These are phyloP conservation scores for Penicillium dipodomyicola DNA, from an alignment of 495 filamentous ascomycete species.

Conservation along the genomic window DNA sequence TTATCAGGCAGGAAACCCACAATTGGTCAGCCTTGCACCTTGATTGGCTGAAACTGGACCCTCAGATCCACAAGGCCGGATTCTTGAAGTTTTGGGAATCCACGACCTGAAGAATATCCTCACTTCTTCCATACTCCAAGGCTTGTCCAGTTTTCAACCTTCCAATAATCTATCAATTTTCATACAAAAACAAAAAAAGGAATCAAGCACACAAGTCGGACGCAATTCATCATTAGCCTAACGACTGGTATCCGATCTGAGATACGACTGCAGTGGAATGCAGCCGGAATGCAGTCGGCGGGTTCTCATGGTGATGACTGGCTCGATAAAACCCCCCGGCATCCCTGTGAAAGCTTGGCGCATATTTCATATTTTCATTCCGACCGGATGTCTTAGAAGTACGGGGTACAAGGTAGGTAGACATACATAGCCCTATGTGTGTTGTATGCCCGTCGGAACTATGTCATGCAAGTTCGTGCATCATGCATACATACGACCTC, in stretches of 20 bases:
- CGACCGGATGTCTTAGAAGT: background rate
- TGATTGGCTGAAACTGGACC: background rate
- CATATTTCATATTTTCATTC: slow-evolving; percentile 10
- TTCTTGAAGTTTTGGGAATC: slow-evolving; percentile 12
- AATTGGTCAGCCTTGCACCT: background rate
- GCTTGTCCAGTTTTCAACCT: background rate
- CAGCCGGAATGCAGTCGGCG: slow-evolving; percentile 27
- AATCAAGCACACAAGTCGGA: background rate
- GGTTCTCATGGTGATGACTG: slow-evolving; percentile 29
- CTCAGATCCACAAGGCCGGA: slow-evolving; percentile 11
- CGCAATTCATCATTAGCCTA: background rate
- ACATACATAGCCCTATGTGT: slow-evolving; percentile 3
- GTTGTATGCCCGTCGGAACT: slow-evolving; percentile 7
- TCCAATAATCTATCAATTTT: background rate
- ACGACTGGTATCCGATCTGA: slow-evolving; percentile 1
- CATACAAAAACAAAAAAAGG: no score
- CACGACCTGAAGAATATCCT: background rate
- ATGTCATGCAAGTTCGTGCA: background rate
- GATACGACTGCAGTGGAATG: slow-evolving; percentile 23
- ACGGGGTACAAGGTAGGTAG: background rate
- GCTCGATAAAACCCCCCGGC: slow-evolving; percentile 14
- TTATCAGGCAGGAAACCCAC: background rate
- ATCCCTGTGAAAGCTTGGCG: slow-evolving; percentile 10
- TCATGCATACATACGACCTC: background rate
- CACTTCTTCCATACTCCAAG: background rate